Percentiles rank a stretch among this genome's conserved stretches.
phyloP scores from a whole-genome alignment of 306 rosid genomes.

The Corylus americana region DNA sequence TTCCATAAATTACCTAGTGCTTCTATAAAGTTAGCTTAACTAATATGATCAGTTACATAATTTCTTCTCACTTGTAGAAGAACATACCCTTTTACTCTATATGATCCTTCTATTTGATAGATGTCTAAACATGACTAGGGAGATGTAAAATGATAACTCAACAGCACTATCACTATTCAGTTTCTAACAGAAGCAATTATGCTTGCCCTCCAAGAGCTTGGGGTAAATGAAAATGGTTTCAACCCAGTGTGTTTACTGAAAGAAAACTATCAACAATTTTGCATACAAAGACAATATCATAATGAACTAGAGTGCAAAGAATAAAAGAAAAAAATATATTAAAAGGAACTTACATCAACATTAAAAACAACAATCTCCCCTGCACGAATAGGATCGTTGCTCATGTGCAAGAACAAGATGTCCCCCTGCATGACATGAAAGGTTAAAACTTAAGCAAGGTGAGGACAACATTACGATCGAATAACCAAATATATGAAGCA shows the following conservation, averaged over 20 bases:
- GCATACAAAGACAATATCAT: not conserved
- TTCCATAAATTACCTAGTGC: too few species aligned
- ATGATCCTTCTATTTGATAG: too few species aligned
- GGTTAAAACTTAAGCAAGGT: slow-evolving; percentile 9
- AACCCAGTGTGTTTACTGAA: not conserved
- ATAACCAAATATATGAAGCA: not conserved
- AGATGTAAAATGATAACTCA: too few species aligned
- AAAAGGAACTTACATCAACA: slow-evolving; percentile 64
- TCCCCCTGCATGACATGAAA: slow-evolving; percentile 61
- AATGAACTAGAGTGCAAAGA: not conserved
- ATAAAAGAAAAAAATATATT: not conserved
- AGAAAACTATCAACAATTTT: not conserved
- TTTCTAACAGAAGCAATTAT: not conserved
- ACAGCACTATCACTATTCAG: not conserved
- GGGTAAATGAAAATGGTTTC: not conserved
- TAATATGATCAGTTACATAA: too few species aligned
- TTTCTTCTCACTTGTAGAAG: too few species aligned
- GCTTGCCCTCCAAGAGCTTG: not conserved
- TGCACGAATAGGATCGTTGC: slow-evolving; percentile 86
- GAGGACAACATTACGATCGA: not conserved
- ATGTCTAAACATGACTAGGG: too few species aligned
- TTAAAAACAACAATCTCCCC: slow-evolving; percentile 98
- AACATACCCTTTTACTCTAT: too few species aligned
- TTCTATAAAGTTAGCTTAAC: too few species aligned
- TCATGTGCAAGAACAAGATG: slow-evolving; percentile 91